Base-by-base conservation (phyloP, 108 stramenopile species). In the Skeletonema menzelii region DNA sequence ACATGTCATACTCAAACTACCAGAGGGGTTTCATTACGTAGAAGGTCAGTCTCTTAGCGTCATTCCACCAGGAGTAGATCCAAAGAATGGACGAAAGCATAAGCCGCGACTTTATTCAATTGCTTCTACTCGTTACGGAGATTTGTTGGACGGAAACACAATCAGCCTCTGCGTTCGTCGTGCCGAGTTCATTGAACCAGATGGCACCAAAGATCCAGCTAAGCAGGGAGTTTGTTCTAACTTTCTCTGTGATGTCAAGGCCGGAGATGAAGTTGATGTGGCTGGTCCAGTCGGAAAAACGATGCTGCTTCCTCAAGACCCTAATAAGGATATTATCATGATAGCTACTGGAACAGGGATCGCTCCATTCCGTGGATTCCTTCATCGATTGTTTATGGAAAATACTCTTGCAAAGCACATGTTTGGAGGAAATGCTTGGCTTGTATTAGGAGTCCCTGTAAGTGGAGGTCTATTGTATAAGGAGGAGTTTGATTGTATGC, bases 291-390 rank as follows among this genome's bases (percentile, higher is more conserved):
- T 92, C 27, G 95, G 95, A 6, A 95, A 95, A 75, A 91, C 91
- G 15, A 93, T 95, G 95, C 64, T 92, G n/a, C 61, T 95, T 11
- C 95, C 95, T 5, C 59, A 86, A 15, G 83, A 89, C 79, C 82
- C 88, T 15, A 71, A 62, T 28, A 83, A 69, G 59, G 91, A 93
- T 63, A 70, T 95, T 27, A 93, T 95, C 75, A 92, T 95, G 92
- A 90, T 95, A 40, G 95, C 91, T 5, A 95, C 95, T 11, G 95
- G 95, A 4, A 95, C 95, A 7, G 95, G 95, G 11, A 90, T 95
- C 79, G 95, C 95, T 0, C 95, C 95, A 49, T 95, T 91, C 72
- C 90, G 95, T 42, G 81, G 74, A 42, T 93, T 95, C 74, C 65
- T 93, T 77, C 92, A 92, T 78, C 84, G 95, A 40, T 65, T 95